Conservation (phyloP, 129 eudicot genomes). For the Flaveria ramosissima region DNA sequence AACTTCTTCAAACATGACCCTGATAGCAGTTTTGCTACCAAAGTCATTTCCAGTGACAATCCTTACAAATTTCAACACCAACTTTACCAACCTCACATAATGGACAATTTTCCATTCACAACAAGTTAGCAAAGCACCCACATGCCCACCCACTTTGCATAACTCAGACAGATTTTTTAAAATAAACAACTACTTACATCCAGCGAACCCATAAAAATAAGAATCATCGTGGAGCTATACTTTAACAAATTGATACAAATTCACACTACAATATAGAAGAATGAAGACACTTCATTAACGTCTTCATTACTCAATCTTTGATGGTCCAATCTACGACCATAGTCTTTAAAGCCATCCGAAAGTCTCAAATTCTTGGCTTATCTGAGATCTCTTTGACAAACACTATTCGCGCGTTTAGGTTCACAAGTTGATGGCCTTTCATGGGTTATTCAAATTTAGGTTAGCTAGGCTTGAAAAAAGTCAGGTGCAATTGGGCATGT, state of each 20-base stretch:
- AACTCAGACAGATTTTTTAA: conserved; percentile 1
- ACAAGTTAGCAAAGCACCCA: neutral
- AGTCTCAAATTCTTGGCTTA: conserved; percentile 4
- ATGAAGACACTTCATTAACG: neutral
- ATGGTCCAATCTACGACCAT: neutral
- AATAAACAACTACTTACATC: conserved; percentile 26
- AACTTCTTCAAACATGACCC: neutral
- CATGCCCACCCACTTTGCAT: neutral
- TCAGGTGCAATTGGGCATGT: conserved; percentile 17
- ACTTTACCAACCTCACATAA: conserved; percentile 1
- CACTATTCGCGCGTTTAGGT: neutral
- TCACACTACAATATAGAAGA: neutral
- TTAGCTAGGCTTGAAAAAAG: conserved; percentile 22
- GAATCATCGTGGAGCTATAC: neutral
- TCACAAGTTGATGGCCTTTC: neutral
- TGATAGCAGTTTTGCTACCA: neutral
- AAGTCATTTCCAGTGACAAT: neutral
- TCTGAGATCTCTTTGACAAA: neutral
- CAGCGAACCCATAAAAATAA: conserved; percentile 37
- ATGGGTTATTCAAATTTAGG: conserved; percentile 1
- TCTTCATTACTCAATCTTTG: neutral
- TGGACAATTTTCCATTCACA: conserved; percentile 3
- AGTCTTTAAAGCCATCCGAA: conserved; percentile 17
- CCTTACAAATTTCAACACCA: conserved; percentile 4
- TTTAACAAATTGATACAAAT: neutral